Evolutionary conservation across 805 yeast species (phyloP).

Genomic region (Candida xyloterini): DNA sequence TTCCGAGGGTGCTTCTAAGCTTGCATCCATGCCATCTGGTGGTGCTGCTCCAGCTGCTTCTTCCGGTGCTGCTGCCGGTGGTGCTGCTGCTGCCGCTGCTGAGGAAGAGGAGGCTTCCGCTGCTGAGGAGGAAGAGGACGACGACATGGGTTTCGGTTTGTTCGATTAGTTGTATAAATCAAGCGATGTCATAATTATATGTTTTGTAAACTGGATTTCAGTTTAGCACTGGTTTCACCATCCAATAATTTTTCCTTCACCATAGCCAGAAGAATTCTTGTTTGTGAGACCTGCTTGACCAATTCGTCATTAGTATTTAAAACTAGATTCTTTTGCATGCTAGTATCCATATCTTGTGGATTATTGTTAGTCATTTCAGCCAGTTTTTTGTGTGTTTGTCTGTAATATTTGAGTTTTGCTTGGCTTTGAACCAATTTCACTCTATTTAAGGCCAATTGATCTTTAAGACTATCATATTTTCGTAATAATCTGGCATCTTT

Average conservation of each 20-base stretch:
- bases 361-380: conserved; percentile 7
- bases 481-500: conserved; percentile 22
- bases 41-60: conserved; percentile 89
- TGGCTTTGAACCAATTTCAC: conserved; percentile 12
- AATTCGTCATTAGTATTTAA: conserved; percentile 23
- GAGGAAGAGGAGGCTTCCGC: conserved; percentile 54
- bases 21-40: conserved; percentile 96
- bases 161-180: conserved; percentile 32
- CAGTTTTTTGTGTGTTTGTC: conserved; percentile 13
- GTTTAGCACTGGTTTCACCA: neutral
- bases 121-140: conserved; percentile 37
- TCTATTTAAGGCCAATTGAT: conserved; percentile 17
- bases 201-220: conserved; percentile 1
- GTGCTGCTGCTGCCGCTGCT: conserved; percentile 64
- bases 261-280: conserved; percentile 20
- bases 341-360: conserved; percentile 6
- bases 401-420: conserved; percentile 20
- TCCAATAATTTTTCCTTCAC: conserved; percentile 14
- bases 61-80: conserved; percentile 69
- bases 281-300: conserved; percentile 21
- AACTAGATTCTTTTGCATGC: conserved; percentile 23
- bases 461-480: conserved; percentile 23
- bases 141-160: conserved; percentile 14
- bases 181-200: conserved; percentile 6
- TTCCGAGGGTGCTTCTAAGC: conserved; percentile 92